A percentile compares a stretch with the other conserved stretches of the same genome.
Evolutionary conservation across 768 basidiomycete species (phyloP).

Genomic region (Trametes sanguinea): DNA sequence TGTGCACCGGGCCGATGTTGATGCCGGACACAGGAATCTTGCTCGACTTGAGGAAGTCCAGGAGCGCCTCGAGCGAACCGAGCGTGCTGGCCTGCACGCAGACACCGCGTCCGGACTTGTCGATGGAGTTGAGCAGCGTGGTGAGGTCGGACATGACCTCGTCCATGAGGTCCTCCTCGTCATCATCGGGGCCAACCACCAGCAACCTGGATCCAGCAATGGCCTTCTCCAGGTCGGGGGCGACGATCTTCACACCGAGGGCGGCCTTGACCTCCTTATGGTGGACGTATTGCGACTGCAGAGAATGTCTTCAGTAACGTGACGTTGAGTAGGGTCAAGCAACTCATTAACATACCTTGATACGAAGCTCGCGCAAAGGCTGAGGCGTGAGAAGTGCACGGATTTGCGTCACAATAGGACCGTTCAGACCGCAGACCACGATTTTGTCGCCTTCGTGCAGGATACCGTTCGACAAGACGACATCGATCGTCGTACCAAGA

Average conservation of each 20-base stretch:
- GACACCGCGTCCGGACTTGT: conserved; percentile 95
- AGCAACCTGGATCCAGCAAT: conserved; percentile 95
- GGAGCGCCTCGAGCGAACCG: conserved; percentile 92
- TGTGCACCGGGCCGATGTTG: conserved; percentile 96
- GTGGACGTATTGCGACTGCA: conserved; percentile 96
- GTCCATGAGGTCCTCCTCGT: conserved; percentile 92
- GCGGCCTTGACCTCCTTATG: conserved; percentile 98
- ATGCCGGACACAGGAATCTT: conserved; percentile 98
- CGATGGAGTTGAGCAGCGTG: conserved; percentile 83
- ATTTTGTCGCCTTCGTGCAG: conserved; percentile 91
- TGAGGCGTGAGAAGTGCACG: conserved; percentile 95
- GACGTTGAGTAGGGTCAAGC: too few relatives aligned
- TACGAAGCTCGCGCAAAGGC: conserved; percentile 90
- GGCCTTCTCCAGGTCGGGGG: conserved; percentile 95
- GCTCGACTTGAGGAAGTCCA: conserved; percentile 92
- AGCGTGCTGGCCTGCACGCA: conserved; percentile 97
- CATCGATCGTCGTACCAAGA: conserved; percentile 96
- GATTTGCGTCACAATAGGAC: conserved; percentile 93
- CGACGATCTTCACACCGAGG: conserved; percentile 92
- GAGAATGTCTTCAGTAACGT: too few relatives aligned
- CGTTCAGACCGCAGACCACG: conserved; percentile 95
- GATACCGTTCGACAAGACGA: conserved; percentile 92
- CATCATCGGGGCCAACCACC: conserved; percentile 92
- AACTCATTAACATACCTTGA: too few relatives aligned
- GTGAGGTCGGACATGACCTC: conserved; percentile 97